Conservation (phyloP, 495 filamentous ascomycete genomes). For the Hyphodiscus hymeniophilus region DNA sequence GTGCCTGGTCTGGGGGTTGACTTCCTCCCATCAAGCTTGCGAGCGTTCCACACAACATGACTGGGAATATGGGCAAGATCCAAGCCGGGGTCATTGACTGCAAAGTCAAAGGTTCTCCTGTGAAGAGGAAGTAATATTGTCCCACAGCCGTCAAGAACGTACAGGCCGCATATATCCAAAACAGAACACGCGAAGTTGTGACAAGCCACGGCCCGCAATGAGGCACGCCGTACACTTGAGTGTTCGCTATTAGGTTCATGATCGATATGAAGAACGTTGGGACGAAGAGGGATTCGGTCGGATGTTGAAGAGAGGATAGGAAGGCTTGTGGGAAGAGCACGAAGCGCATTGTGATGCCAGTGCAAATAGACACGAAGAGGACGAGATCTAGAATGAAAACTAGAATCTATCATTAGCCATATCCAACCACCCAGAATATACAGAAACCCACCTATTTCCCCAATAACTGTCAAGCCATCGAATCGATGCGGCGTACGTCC, state of each 20-base stretch:
- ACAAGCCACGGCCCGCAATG: slow-evolving; percentile 32
- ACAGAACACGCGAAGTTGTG: slow-evolving; percentile 32
- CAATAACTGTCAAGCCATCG: slow-evolving; percentile 32
- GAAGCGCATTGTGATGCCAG: slow-evolving; percentile 42
- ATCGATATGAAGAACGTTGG: slow-evolving; percentile 59
- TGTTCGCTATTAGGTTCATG: slow-evolving; percentile 52
- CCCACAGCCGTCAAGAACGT: slow-evolving; percentile 35
- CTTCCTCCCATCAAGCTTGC: slow-evolving; percentile 18
- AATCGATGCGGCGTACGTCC: slow-evolving; percentile 50
- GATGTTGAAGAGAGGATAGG: slow-evolving; percentile 47
- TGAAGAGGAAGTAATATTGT: slow-evolving; percentile 46
- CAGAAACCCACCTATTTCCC: too few species aligned
- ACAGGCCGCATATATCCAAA: slow-evolving; percentile 43
- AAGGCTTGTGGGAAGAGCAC: slow-evolving; percentile 41
- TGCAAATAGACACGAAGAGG: slow-evolving; percentile 45
- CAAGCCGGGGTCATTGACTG: slow-evolving; percentile 40
- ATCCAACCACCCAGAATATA: too few species aligned
- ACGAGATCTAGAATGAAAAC: slow-evolving; percentile 57
- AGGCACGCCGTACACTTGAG: slow-evolving; percentile 49
- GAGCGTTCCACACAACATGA: slow-evolving; percentile 44
- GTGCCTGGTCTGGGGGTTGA: too few species aligned
- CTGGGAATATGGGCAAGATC: slow-evolving; percentile 48
- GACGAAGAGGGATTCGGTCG: slow-evolving; percentile 58
- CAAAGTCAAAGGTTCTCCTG: slow-evolving; percentile 30
- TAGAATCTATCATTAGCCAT: too few species aligned